These are phyloP conservation scores for Umbellularia californica DNA, from an alignment of 164 flowering plant species.

Conservation along the genomic window DNA sequence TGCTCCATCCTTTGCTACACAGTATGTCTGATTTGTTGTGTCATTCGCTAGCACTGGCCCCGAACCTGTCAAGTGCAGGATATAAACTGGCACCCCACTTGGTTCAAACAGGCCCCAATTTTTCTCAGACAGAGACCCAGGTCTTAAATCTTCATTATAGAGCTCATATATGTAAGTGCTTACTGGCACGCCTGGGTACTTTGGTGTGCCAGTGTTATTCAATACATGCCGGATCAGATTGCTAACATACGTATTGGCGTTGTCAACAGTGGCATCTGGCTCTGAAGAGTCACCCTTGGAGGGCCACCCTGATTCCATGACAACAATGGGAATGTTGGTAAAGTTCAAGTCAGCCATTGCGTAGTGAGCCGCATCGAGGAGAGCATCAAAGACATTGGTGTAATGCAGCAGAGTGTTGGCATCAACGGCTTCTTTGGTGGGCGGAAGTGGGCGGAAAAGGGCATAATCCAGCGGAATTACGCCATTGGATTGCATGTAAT, in stretches of 20 bases:
- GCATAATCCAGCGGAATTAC: slow-evolving; percentile 84
- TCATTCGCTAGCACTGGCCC: slow-evolving; percentile 80
- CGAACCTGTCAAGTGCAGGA: slow-evolving; percentile 59
- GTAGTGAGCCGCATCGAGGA: slow-evolving; percentile 79
- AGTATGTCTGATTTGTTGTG: slow-evolving; percentile 76
- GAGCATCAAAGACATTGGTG: slow-evolving; percentile 84
- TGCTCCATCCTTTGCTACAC: slow-evolving; percentile 59
- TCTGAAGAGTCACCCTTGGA: slow-evolving; percentile 73
- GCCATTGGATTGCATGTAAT: slow-evolving; percentile 72
- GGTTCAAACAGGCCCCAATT: slow-evolving; percentile 90
- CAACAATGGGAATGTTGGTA: slow-evolving; percentile 69
- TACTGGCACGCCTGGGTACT: slow-evolving; percentile 72
- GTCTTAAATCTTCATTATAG: slow-evolving; percentile 74
- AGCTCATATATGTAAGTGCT: slow-evolving; percentile 90
- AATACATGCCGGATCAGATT: slow-evolving; percentile 73
- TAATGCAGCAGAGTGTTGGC: slow-evolving; percentile 81
- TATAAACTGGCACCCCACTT: slow-evolving; percentile 64
- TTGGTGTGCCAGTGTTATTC: slow-evolving; percentile 89
- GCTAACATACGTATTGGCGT: slow-evolving; percentile 86
- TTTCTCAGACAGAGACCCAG: slow-evolving; percentile 73
- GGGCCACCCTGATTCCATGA: slow-evolving; percentile 87
- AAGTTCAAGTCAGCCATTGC: slow-evolving; percentile 71
- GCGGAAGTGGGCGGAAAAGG: slow-evolving; percentile 75
- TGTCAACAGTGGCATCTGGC: slow-evolving; percentile 65
- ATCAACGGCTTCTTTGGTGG: slow-evolving; percentile 89